These are phyloP conservation scores for Populus deltoides DNA, from an alignment of 345 rosid genomes.

Conservation along the genomic window DNA sequence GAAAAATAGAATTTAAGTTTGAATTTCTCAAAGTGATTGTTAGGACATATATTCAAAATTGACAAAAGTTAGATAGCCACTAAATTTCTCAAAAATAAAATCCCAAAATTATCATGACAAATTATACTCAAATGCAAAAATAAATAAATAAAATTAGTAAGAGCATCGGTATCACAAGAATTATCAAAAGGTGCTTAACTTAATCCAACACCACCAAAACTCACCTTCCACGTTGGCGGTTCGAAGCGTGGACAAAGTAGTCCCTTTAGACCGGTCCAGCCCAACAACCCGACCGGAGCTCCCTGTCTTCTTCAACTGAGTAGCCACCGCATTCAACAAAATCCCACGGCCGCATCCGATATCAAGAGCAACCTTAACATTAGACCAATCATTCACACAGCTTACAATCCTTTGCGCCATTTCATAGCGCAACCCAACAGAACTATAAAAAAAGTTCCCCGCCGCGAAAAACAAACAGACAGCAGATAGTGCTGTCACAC, in stretches of 20 bases:
- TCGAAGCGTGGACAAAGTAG: constrained; percentile 84
- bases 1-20: neutral
- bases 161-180: neutral
- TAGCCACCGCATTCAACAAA: constrained; percentile 83
- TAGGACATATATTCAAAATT: neutral
- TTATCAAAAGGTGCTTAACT: neutral
- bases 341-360: constrained; percentile 96
- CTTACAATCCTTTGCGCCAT: constrained; percentile 94
- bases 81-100: neutral
- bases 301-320: constrained; percentile 87
- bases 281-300: constrained; percentile 96
- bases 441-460: constrained; percentile 80
- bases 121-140: neutral
- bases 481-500: constrained; percentile 66
- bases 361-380: constrained; percentile 82
- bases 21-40: neutral
- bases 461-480: constrained; percentile 76
- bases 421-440: constrained; percentile 64
- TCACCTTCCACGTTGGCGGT: constrained; percentile 87
- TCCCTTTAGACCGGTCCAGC: constrained; percentile 66
- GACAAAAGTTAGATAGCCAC: neutral
- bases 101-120: neutral
- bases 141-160: neutral
- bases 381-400: constrained; percentile 80
- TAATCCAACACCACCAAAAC: neutral